A percentile compares a stretch with the other conserved stretches of the same genome.
phyloP scores from a whole-genome alignment of 164 flowering plant species.

The Magnolia sinica region DNA sequence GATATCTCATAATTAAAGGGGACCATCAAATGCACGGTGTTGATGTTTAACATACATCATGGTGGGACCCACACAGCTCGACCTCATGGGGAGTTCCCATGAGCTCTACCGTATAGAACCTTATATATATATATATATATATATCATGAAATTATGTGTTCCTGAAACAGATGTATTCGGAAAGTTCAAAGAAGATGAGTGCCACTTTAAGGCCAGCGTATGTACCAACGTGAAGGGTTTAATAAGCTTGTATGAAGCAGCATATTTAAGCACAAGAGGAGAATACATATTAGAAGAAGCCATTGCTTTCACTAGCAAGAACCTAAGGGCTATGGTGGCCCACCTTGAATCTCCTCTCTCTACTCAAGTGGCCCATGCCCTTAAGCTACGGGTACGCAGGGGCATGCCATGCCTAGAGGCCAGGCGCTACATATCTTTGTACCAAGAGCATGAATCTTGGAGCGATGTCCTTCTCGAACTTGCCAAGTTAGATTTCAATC shows the following conservation, averaged over 20 bases:
- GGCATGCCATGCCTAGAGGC: slow-evolving; percentile 18
- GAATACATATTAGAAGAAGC: slow-evolving; percentile 29
- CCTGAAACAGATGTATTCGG: slow-evolving; percentile 6
- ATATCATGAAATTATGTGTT: too few species aligned
- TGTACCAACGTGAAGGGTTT: slow-evolving; percentile 11
- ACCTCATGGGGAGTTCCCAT: too few species aligned
- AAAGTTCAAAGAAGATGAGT: slow-evolving; percentile 28
- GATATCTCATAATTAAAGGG: too few species aligned
- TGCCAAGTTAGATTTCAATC: slow-evolving; percentile 15
- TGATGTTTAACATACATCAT: too few species aligned
- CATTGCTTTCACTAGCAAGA: slow-evolving; percentile 18
- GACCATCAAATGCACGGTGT: too few species aligned
- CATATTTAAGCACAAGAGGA: slow-evolving; percentile 19
- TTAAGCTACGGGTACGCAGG: slow-evolving; percentile 12
- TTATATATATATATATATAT: too few species aligned
- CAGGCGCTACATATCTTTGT: slow-evolving; percentile 11
- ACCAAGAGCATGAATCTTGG: slow-evolving; percentile 7
- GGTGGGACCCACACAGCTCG: too few species aligned
- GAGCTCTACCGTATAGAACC: too few species aligned
- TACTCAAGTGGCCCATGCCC: slow-evolving; percentile 12
- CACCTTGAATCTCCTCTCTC: neutral
- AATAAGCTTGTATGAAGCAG: slow-evolving; percentile 24
- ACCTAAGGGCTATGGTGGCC: slow-evolving; percentile 2
- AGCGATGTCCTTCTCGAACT: slow-evolving; percentile 8
- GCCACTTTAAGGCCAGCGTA: slow-evolving; percentile 25